Conservation (phyloP, 139 green algal genomes). For the Chlorella sp. region DNA sequence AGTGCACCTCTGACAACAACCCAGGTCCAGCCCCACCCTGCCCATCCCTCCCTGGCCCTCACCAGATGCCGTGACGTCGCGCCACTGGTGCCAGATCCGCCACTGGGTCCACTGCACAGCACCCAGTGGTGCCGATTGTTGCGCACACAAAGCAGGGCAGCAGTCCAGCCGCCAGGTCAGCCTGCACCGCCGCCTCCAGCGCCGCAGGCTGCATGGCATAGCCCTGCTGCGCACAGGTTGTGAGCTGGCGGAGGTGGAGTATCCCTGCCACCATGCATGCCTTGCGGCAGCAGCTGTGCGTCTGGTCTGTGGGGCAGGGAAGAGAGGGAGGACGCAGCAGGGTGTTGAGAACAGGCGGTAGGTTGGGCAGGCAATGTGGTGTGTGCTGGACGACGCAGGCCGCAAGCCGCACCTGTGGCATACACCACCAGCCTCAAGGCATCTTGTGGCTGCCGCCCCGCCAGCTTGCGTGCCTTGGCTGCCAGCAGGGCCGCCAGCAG, state of each 20-base stretch:
- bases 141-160: slow-evolving; percentile 78
- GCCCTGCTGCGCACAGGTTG: slow-evolving; percentile 39
- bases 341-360: no score
- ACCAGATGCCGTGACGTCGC: slow-evolving; percentile 43
- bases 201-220: slow-evolving; percentile 66
- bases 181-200: slow-evolving; percentile 60
- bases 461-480: not conserved
- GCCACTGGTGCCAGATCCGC: slow-evolving; percentile 41
- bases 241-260: slow-evolving; percentile 68
- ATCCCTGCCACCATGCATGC: slow-evolving; percentile 82
- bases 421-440: slow-evolving; percentile 51
- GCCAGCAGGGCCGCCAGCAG: not conserved
- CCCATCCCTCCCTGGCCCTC: no score
- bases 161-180: slow-evolving; percentile 69
- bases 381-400: no score
- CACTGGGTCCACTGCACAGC: slow-evolving; percentile 79
- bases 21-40: no score
- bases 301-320: slow-evolving; percentile 63
- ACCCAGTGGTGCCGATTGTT: slow-evolving; percentile 85
- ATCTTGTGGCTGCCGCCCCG: not conserved
- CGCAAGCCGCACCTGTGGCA: no score
- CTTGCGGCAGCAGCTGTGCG: slow-evolving; percentile 63
- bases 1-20: no score
- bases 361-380: no score
- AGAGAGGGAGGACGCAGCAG: no score